Conservation (phyloP, 2,329 filamentous ascomycete species). For the Aphanocladium album region DNA sequence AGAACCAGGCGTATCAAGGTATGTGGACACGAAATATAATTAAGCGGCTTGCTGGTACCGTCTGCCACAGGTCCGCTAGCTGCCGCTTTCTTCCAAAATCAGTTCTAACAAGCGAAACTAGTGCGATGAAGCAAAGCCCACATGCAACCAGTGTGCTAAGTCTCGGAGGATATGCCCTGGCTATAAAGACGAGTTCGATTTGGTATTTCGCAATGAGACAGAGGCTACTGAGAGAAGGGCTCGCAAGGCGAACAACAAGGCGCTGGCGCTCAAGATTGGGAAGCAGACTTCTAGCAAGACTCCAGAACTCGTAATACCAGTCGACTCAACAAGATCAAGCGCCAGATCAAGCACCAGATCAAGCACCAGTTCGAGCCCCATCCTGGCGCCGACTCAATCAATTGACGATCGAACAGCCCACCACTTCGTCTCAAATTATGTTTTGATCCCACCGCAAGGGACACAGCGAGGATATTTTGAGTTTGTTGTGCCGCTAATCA, state of each 20-base stretch:
- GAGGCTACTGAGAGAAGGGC: conserved; percentile 61
- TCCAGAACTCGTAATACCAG: background rate
- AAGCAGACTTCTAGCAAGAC: conserved; percentile 20
- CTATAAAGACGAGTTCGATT: conserved; percentile 66
- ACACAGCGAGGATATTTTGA: conserved; percentile 53
- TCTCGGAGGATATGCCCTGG: conserved; percentile 60
- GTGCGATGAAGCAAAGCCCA: conserved; percentile 65
- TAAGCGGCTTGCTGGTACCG: background rate
- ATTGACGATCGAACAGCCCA: conserved; percentile 52
- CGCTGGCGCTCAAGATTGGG: conserved; percentile 31
- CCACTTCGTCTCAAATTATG: conserved; percentile 57
- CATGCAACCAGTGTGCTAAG: conserved; percentile 60
- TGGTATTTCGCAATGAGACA: conserved; percentile 69
- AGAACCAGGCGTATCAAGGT: conserved; percentile 70
- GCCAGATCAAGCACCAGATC: conserved; percentile 18
- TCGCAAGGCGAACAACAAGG: conserved; percentile 49
- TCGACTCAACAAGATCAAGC: conserved; percentile 16
- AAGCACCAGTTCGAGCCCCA: conserved; percentile 18
- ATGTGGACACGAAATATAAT: conserved; percentile 20
- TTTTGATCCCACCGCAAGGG: conserved; percentile 48
- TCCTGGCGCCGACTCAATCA: conserved; percentile 28
- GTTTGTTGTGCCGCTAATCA: conserved; percentile 52
- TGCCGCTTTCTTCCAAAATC: background rate
- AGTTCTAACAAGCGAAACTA: conserved; percentile 23
- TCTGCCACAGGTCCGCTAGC: background rate